Percentiles rank a stretch among this genome's conserved stretches.
Evolutionary conservation across 768 basidiomycete species (phyloP).

Genomic region (Coprinopsis marcescibilis): DNA sequence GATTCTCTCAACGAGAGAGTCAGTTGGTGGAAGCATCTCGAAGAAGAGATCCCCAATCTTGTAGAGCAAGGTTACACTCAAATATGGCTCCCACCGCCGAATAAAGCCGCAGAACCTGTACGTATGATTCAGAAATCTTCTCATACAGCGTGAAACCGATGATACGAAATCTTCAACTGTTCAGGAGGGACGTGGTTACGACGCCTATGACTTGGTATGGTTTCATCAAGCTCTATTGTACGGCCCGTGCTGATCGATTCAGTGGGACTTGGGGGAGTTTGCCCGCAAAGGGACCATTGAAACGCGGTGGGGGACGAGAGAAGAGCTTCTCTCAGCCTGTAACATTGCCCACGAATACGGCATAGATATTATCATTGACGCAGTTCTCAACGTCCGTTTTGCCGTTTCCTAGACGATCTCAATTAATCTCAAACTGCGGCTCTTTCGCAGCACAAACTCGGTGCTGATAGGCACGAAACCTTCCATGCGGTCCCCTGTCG

Average conservation of each 20-base stretch:
- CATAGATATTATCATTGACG: conserved; percentile 78
- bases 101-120: conserved; percentile 67
- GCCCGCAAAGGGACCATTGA: conserved; percentile 61
- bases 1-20: conserved; percentile 47
- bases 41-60: conserved; percentile 56
- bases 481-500: conserved; percentile 71
- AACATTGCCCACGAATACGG: conserved; percentile 59
- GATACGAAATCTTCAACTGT: conserved; percentile 2
- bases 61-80: conserved; percentile 71
- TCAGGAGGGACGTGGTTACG: conserved; percentile 73
- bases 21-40: conserved; percentile 82
- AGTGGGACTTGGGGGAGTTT: conserved; percentile 91
- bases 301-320: conserved; percentile 86
- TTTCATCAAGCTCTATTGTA: not conserved
- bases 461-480: conserved; percentile 70
- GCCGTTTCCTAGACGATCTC: conserved; percentile 1
- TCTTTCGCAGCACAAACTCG: conserved; percentile 65
- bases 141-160: not conserved
- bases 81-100: conserved; percentile 79
- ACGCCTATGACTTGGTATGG: conserved; percentile 78
- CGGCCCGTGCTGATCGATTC: not conserved
- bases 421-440: conserved; percentile 9
- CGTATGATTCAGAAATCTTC: conserved; percentile 14
- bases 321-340: conserved; percentile 70
- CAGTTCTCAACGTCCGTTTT: conserved; percentile 73